Evolutionary conservation across 169 alveolate genomes (phyloP).

Genomic region (Eimeria nieschulzi): DNA sequence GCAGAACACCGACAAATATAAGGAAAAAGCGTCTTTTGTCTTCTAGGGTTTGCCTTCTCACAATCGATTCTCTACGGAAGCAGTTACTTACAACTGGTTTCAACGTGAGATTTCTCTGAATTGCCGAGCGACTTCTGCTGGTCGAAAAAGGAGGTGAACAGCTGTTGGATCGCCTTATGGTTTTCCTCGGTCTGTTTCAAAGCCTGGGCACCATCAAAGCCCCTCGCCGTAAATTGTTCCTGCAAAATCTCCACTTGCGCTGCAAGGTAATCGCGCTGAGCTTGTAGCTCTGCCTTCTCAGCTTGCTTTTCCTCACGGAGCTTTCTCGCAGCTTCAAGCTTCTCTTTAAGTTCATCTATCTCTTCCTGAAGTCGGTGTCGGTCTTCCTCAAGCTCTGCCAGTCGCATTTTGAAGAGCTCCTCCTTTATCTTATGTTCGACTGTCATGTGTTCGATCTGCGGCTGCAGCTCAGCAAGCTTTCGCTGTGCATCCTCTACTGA

Average conservation of each 20-base stretch:
- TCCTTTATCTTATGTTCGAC: slow-evolving; percentile 2
- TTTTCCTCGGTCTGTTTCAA: not conserved
- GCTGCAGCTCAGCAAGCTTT: slow-evolving; percentile 32
- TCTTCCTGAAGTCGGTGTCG: not conserved
- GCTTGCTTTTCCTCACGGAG: not conserved
- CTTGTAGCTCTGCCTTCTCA: not conserved
- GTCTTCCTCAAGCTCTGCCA: slow-evolving; percentile 15
- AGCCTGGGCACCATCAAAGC: not conserved
- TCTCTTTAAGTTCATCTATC: slow-evolving; percentile 8
- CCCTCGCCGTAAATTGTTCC: slow-evolving; percentile 1
- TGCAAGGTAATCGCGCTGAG: not conserved
- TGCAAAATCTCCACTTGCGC: not conserved
- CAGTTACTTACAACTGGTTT: not conserved
- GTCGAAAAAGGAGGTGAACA: slow-evolving; percentile 10
- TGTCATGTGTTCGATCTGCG: not conserved
- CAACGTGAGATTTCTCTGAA: not conserved
- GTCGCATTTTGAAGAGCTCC: not conserved
- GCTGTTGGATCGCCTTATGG: slow-evolving; percentile 26
- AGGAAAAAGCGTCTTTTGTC: no score
- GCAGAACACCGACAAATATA: no score
- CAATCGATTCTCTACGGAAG: no score
- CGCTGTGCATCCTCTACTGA: slow-evolving; percentile 51
- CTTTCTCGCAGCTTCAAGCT: not conserved
- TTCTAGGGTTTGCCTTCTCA: no score
- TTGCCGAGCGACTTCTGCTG: not conserved